These are phyloP conservation scores for Fusarium sp. DNA, from an alignment of 2,329 filamentous ascomycete species.

Conservation along the genomic window DNA sequence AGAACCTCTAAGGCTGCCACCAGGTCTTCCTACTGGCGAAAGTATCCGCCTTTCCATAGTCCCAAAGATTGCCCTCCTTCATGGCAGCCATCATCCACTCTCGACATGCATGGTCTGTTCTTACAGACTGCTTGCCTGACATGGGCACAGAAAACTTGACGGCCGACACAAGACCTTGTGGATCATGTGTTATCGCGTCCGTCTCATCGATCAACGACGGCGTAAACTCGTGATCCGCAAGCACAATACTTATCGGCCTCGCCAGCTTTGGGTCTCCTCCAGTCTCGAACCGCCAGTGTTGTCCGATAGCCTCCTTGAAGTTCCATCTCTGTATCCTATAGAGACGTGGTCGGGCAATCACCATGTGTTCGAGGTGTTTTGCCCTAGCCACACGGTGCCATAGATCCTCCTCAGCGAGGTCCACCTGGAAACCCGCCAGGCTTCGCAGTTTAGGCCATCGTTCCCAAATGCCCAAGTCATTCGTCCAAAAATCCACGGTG, in stretches of 20 bases:
- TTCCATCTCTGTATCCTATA: conserved; percentile 25
- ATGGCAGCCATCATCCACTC: conserved; percentile 30
- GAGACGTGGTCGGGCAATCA: conserved; percentile 20
- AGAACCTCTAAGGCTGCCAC: neutral
- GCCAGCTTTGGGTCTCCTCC: conserved; percentile 31
- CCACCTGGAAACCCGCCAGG: conserved; percentile 31
- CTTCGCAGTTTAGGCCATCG: conserved; percentile 26
- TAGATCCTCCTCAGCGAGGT: conserved; percentile 22
- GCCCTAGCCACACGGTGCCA: conserved; percentile 26
- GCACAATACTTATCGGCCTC: conserved; percentile 22
- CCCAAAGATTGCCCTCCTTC: conserved; percentile 23
- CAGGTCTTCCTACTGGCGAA: neutral
- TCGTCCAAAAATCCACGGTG: conserved; percentile 26
- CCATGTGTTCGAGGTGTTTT: conserved; percentile 14
- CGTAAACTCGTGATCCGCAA: conserved; percentile 32
- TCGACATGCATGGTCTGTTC: conserved; percentile 26
- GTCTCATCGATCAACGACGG: conserved; percentile 4
- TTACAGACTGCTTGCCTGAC: neutral
- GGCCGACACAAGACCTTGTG: conserved; percentile 7
- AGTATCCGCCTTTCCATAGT: neutral
- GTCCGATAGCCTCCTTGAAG: conserved; percentile 18
- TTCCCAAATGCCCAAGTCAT: neutral
- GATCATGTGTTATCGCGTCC: conserved; percentile 10
- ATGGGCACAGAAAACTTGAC: conserved; percentile 17
- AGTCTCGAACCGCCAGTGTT: conserved; percentile 18